A percentile compares a stretch with the other conserved stretches of the same genome.
Conservation (phyloP, 129 eudicot species). For the Centaurea solstitialis region DNA sequence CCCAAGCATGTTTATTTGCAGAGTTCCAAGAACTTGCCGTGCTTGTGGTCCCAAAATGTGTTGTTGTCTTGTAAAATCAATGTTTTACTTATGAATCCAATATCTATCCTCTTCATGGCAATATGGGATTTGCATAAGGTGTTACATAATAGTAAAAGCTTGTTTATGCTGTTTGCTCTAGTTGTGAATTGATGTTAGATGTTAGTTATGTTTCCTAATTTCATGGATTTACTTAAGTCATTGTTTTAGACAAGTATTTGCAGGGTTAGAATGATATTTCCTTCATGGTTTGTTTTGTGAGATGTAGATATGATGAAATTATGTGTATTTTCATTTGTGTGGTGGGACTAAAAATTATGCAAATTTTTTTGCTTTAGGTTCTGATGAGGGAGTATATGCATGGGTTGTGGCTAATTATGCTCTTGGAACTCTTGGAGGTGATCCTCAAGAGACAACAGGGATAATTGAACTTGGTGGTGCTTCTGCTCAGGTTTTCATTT, state of each 20-base stretch:
- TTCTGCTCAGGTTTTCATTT: constrained; percentile 80
- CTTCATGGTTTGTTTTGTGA: constrained; percentile 2
- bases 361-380: constrained; percentile 46
- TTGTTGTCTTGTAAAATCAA: too few relatives aligned
- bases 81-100: too few relatives aligned
- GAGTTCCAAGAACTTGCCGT: too few relatives aligned
- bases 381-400: constrained; percentile 95
- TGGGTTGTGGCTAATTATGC: constrained; percentile 99
- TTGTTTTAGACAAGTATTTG: not conserved
- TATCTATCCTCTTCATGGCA: too few relatives aligned
- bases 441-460: constrained; percentile 84
- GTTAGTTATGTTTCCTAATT: not conserved
- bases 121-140: too few relatives aligned
- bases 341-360: not conserved
- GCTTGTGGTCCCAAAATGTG: too few relatives aligned
- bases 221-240: not conserved
- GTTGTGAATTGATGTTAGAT: not conserved
- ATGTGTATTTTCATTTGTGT: not conserved
- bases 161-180: not conserved
- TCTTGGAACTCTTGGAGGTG: constrained; percentile 90
- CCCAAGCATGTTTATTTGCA: too few relatives aligned
- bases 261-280: not conserved
- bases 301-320: constrained; percentile 10
- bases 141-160: not conserved
- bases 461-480: constrained; percentile 99